Conservation (phyloP, 2,329 filamentous ascomycete genomes). For the Nemania abortiva region DNA sequence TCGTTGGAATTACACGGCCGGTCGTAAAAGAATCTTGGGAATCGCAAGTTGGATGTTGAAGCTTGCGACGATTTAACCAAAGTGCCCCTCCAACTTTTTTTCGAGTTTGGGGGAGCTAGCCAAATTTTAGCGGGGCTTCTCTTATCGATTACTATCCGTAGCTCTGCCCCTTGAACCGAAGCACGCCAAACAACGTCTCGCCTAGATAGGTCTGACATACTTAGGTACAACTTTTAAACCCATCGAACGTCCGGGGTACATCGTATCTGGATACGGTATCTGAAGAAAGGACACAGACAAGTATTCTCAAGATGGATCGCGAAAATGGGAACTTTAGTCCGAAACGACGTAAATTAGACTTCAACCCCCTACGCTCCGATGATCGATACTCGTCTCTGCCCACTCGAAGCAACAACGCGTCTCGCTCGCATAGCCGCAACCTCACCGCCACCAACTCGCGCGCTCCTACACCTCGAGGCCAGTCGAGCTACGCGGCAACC, state of each 20-base stretch:
- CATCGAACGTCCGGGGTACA: neutral
- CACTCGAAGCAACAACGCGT: slow-evolving; percentile 57
- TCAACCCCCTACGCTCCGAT: slow-evolving; percentile 64
- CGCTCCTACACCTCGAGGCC: slow-evolving; percentile 47
- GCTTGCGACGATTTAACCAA: slow-evolving; percentile 8
- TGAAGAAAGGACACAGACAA: neutral
- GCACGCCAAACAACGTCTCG: neutral
- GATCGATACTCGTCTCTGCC: slow-evolving; percentile 69
- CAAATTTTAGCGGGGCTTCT: slow-evolving; percentile 46
- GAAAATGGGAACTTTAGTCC: slow-evolving; percentile 60
- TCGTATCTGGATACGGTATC: neutral
- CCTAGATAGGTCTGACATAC: neutral
- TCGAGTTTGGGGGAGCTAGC: slow-evolving; percentile 29
- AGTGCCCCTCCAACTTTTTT: slow-evolving; percentile 48
- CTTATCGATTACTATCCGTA: slow-evolving; percentile 43
- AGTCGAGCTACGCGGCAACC: slow-evolving; percentile 52
- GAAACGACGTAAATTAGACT: slow-evolving; percentile 75
- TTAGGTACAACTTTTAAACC: neutral
- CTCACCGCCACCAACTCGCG: slow-evolving; percentile 46
- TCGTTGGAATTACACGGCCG: neutral
- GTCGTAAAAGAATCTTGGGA: neutral
- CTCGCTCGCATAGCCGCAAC: slow-evolving; percentile 54
- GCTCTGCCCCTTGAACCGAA: neutral
- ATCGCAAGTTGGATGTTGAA: slow-evolving; percentile 17
- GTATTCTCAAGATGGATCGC: slow-evolving; percentile 47